phyloP scores from a whole-genome alignment of 352 stramenopile genomes.

The Thalassiosira delicatula region DNA sequence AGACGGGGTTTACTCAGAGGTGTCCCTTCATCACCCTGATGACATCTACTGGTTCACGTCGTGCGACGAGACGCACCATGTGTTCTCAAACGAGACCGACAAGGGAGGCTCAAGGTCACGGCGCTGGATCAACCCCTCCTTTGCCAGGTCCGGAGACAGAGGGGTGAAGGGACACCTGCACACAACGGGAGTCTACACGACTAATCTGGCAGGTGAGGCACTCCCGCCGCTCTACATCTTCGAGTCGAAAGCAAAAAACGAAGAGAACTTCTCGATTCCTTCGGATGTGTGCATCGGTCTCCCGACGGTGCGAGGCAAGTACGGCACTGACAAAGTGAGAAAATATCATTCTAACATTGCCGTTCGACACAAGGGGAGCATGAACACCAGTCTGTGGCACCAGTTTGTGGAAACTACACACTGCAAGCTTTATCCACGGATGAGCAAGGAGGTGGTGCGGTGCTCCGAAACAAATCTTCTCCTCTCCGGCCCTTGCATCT shows the following conservation, averaged over 20 bases:
- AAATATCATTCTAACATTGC: neutral
- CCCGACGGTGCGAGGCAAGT: neutral
- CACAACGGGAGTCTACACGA: neutral
- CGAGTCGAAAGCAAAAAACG: neutral
- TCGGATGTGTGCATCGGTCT: neutral
- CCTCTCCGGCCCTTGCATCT: neutral
- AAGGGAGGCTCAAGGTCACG: neutral
- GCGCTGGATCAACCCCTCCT: neutral
- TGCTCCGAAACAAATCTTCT: neutral
- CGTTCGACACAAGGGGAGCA: neutral
- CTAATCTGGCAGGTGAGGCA: neutral
- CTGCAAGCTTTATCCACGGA: neutral
- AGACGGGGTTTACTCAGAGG: neutral
- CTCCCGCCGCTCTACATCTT: neutral
- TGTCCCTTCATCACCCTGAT: neutral
- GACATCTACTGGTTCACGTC: neutral
- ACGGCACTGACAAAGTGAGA: neutral
- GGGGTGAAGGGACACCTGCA: neutral
- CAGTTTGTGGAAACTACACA: neutral
- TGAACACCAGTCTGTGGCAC: neutral
- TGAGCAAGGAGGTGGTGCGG: neutral
- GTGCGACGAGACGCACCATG: neutral
- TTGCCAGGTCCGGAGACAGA: neutral
- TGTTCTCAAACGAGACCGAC: neutral
- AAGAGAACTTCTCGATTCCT: neutral